phyloP scores from a whole-genome alignment of 2,329 filamentous ascomycete species.

The Pyricularia grisea region DNA sequence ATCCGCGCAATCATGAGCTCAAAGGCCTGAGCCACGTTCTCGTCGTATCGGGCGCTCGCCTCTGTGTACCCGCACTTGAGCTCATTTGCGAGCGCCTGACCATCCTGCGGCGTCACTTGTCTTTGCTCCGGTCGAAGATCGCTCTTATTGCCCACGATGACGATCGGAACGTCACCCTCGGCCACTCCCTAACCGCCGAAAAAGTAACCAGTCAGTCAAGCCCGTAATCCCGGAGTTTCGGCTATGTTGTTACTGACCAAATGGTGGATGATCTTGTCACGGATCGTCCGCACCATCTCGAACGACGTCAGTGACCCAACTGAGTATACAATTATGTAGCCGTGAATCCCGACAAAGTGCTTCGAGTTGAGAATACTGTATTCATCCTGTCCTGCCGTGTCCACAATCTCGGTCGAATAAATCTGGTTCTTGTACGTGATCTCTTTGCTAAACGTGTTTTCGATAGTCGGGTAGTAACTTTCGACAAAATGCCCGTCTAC shows the following conservation, averaged over 20 bases:
- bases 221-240: too few relatives aligned
- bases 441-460: conserved; percentile 96
- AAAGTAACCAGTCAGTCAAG: background rate
- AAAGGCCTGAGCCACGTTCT: conserved; percentile 87
- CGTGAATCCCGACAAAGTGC: conserved; percentile 98
- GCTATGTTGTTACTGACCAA: conserved; percentile 48
- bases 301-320: conserved; percentile 89
- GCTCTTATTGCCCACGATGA: conserved; percentile 95
- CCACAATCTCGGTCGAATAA: conserved; percentile 92
- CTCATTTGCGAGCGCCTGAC: conserved; percentile 74
- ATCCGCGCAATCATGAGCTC: conserved; percentile 92
- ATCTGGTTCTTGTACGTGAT: conserved; percentile 91
- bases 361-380: conserved; percentile 98
- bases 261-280: conserved; percentile 96
- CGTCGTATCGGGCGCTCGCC: conserved; percentile 86
- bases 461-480: conserved; percentile 97
- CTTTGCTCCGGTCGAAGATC: conserved; percentile 89
- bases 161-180: conserved; percentile 75
- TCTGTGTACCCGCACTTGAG: conserved; percentile 92
- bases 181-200: conserved; percentile 55
- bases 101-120: conserved; percentile 79
- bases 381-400: conserved; percentile 97
- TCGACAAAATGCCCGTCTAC: conserved; percentile 98
- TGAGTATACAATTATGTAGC: conserved; percentile 98
- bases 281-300: conserved; percentile 93